These are phyloP conservation scores for Mycena kentingensis DNA, from an alignment of 768 basidiomycete species.

Conservation along the genomic window DNA sequence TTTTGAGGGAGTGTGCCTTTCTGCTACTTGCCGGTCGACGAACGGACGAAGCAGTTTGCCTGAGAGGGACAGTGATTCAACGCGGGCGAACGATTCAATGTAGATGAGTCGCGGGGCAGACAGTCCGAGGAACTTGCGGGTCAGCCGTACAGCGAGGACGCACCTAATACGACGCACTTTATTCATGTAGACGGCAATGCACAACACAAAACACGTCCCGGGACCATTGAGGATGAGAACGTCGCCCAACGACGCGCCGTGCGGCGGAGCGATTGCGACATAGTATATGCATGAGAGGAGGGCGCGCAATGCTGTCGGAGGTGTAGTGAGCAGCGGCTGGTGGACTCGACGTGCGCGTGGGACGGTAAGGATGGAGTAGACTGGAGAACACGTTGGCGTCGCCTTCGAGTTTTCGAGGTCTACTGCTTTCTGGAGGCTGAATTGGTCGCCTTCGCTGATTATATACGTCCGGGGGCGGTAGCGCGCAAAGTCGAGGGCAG, in stretches of 20 bases:
- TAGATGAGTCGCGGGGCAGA: slow-evolving; percentile 77
- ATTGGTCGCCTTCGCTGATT: slow-evolving; percentile 74
- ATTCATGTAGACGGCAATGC: slow-evolving; percentile 67
- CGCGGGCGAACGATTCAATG: slow-evolving; percentile 93
- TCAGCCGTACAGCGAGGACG: background rate
- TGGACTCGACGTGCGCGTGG: slow-evolving; percentile 89
- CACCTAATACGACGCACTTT: slow-evolving; percentile 50
- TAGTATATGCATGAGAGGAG: slow-evolving; percentile 62
- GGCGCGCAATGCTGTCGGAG: slow-evolving; percentile 64
- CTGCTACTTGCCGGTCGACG: slow-evolving; percentile 66
- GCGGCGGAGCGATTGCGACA: slow-evolving; percentile 53
- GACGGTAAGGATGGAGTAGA: slow-evolving; percentile 62
- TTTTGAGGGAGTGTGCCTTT: slow-evolving; percentile 1
- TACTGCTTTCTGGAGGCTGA: slow-evolving; percentile 73
- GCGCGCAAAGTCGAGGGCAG: slow-evolving; percentile 69
- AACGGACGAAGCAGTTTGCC: slow-evolving; percentile 80
- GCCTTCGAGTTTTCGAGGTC: slow-evolving; percentile 57
- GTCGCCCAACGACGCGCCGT: slow-evolving; percentile 54
- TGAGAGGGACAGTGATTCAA: slow-evolving; percentile 76
- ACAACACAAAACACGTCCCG: slow-evolving; percentile 87
- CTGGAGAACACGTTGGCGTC: slow-evolving; percentile 11
- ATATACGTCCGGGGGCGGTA: slow-evolving; percentile 83
- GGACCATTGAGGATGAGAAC: slow-evolving; percentile 91
- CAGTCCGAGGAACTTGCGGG: slow-evolving; percentile 63
- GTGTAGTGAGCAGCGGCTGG: slow-evolving; percentile 72